These are phyloP conservation scores for Arxiozyma bovina DNA, from an alignment of 1,139 yeast genomes.

Conservation along the genomic window DNA sequence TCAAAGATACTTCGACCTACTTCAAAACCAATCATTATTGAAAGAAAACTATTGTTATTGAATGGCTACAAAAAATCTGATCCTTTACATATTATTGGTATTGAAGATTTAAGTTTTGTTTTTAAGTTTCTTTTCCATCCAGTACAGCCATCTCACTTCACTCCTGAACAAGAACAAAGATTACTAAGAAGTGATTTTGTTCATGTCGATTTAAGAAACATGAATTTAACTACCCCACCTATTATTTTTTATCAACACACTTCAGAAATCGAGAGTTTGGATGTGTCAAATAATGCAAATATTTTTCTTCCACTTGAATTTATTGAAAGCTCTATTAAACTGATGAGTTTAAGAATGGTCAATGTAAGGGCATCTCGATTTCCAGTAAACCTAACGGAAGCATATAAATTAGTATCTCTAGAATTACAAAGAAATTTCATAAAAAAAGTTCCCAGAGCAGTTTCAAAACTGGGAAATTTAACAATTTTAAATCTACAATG, in stretches of 20 bases:
- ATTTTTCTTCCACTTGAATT: constrained; percentile 77
- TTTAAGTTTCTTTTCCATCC: constrained; percentile 78
- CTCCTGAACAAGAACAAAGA: constrained; percentile 57
- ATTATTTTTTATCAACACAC: constrained; percentile 75
- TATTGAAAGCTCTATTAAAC: constrained; percentile 69
- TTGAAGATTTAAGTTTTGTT: constrained; percentile 79
- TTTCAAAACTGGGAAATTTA: constrained; percentile 46
- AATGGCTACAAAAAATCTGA: constrained; percentile 79
- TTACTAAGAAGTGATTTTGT: constrained; percentile 56
- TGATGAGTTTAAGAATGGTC: constrained; percentile 59
- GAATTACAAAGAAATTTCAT: constrained; percentile 75
- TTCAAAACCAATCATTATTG: constrained; percentile 73
- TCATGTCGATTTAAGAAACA: constrained; percentile 64
- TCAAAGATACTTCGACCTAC: constrained; percentile 64
- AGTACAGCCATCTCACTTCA: constrained; percentile 58
- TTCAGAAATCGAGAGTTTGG: constrained; percentile 69
- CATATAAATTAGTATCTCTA: constrained; percentile 56
- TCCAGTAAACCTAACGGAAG: constrained; percentile 65
- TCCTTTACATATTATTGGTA: constrained; percentile 66
- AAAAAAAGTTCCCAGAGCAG: constrained; percentile 50
- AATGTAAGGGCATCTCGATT: constrained; percentile 66
- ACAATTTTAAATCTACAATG: constrained; percentile 57
- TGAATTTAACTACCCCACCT: constrained; percentile 78
- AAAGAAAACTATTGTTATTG: constrained; percentile 59
- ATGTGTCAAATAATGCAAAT: constrained; percentile 82